These are phyloP conservation scores for Dryadomyces quercivorus DNA, from an alignment of 2,329 filamentous ascomycete genomes.

Conservation along the genomic window DNA sequence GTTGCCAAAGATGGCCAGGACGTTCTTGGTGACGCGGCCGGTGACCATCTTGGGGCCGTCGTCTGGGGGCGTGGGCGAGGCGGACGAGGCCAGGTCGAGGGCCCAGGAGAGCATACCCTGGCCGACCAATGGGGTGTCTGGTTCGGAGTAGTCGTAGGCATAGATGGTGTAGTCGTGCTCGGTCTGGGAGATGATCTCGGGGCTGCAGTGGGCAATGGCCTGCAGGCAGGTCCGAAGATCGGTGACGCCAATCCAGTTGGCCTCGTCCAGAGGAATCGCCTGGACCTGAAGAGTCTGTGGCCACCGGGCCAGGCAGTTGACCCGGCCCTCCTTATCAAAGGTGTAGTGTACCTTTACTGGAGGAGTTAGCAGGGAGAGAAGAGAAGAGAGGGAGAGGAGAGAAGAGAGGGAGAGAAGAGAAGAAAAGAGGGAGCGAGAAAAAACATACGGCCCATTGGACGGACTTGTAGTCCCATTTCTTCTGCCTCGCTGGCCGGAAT, in stretches of 20 bases:
- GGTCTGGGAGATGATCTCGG: conserved; percentile 65
- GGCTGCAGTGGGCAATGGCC: conserved; percentile 66
- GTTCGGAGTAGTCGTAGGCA: conserved; percentile 91
- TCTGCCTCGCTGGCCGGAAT: conserved; percentile 11
- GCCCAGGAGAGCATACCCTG: conserved; percentile 90
- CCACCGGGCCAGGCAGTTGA: conserved; percentile 80
- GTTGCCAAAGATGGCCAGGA: conserved; percentile 71
- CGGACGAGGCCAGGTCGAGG: conserved; percentile 33
- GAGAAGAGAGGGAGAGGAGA: background rate
- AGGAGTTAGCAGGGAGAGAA: conserved; percentile 9
- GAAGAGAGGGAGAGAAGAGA: background rate
- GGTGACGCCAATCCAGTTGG: conserved; percentile 71
- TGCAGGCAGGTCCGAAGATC: conserved; percentile 80
- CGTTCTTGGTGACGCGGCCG: conserved; percentile 78
- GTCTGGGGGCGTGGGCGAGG: conserved; percentile 36
- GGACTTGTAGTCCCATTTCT: conserved; percentile 18
- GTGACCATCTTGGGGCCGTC: conserved; percentile 55
- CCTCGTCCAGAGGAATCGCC: conserved; percentile 69
- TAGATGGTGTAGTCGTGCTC: conserved; percentile 90
- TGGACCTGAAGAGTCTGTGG: conserved; percentile 69
- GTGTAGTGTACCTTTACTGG: conserved; percentile 94
- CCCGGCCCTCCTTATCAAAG: conserved; percentile 79
- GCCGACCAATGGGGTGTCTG: conserved; percentile 82
- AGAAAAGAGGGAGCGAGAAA: background rate
- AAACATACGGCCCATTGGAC: conserved; percentile 22